phyloP scores from a whole-genome alignment of 805 yeast species.

The Saccharomycopsis babjevae region DNA sequence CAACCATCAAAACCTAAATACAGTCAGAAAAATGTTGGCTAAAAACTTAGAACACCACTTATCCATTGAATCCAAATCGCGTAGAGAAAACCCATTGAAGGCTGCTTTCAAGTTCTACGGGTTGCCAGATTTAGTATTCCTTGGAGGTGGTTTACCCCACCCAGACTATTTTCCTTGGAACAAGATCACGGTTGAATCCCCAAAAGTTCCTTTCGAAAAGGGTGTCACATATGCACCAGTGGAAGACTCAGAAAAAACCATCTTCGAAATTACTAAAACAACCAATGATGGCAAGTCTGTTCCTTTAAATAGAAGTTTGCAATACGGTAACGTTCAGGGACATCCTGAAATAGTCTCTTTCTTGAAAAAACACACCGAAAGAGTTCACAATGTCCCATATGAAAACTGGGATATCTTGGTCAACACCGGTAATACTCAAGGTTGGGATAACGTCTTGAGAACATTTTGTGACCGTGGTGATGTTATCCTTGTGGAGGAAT shows the following conservation, averaged over 20 bases:
- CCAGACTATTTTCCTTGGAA: constrained; percentile 91
- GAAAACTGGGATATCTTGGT: constrained; percentile 64
- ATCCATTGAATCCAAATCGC: constrained; percentile 67
- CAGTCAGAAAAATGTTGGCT: constrained; percentile 22
- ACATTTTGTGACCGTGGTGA: constrained; percentile 74
- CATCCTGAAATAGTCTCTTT: constrained; percentile 59
- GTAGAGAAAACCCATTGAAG: constrained; percentile 75
- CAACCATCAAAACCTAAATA: too few species aligned
- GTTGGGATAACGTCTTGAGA: constrained; percentile 77
- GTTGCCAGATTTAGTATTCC: constrained; percentile 69
- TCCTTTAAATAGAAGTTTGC: constrained; percentile 77
- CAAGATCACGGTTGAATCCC: constrained; percentile 55
- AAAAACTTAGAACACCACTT: constrained; percentile 68
- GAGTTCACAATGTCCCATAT: constrained; percentile 37
- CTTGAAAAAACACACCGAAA: constrained; percentile 63
- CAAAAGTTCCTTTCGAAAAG: constrained; percentile 66
- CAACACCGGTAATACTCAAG: constrained; percentile 82
- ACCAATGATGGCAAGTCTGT: constrained; percentile 40
- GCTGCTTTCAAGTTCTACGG: constrained; percentile 68
- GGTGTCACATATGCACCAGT: constrained; percentile 63
- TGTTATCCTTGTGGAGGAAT: constrained; percentile 71
- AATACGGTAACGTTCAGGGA: constrained; percentile 84
- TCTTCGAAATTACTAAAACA: constrained; percentile 31
- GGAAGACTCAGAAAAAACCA: constrained; percentile 26
- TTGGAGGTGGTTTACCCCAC: constrained; percentile 94